Percentiles rank a stretch among this genome's conserved stretches.
phyloP scores from a whole-genome alignment of 2,329 filamentous ascomycete species.

The Arthrobotrys musiformis region DNA sequence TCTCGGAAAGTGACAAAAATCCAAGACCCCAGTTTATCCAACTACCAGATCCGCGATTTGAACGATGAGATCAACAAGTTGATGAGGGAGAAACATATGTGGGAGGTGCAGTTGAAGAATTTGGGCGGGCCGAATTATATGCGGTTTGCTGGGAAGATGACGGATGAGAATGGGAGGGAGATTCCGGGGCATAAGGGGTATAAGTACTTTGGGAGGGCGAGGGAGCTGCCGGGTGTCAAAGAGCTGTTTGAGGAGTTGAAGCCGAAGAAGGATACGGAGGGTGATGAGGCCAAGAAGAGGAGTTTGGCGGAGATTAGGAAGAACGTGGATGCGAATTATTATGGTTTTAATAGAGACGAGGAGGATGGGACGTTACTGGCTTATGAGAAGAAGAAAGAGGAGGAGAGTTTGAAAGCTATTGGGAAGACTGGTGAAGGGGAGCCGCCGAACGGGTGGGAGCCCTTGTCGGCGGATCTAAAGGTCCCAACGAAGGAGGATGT shows the following conservation, averaged over 20 bases:
- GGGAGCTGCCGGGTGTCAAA: conserved; percentile 91
- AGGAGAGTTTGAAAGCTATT: conserved; percentile 78
- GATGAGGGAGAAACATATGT: conserved; percentile 99
- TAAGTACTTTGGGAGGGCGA: conserved; percentile 89
- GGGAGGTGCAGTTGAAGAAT: conserved; percentile 96
- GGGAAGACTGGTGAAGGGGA: conserved; percentile 69
- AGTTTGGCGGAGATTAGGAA: conserved; percentile 66
- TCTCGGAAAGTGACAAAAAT: conserved; percentile 96
- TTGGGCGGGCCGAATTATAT: conserved; percentile 98
- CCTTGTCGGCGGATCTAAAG: conserved; percentile 84
- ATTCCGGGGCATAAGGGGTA: conserved; percentile 77
- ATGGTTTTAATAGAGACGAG: conserved; percentile 92
- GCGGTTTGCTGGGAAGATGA: conserved; percentile 75
- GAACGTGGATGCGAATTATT: conserved; percentile 92
- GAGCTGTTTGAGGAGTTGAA: conserved; percentile 88
- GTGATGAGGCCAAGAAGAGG: conserved; percentile 66
- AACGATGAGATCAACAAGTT: conserved; percentile 99
- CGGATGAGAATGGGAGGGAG: conserved; percentile 78
- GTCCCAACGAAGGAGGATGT: conserved; percentile 90
- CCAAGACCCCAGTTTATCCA: conserved; percentile 88
- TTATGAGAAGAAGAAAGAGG: conserved; percentile 86
- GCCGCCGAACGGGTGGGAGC: conserved; percentile 78
- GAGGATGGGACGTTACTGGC: conserved; percentile 83
- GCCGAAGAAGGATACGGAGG: conserved; percentile 65
- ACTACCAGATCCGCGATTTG: conserved; percentile 96